Conservation (phyloP, 441 rosid genomes). For the Daphne laureola region DNA sequence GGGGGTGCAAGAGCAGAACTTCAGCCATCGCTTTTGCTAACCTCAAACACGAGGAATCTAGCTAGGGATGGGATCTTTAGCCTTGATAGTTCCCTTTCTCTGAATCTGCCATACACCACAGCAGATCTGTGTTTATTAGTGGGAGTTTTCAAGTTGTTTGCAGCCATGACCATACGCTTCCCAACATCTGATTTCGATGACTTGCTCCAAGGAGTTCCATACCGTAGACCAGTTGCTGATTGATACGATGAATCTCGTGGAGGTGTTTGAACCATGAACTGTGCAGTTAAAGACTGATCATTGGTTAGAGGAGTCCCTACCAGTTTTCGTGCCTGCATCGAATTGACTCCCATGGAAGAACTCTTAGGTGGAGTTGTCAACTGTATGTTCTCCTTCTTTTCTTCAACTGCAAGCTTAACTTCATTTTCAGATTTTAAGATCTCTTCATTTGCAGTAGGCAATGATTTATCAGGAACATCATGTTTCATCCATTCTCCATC, state of each 20-base stretch:
- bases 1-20: no score
- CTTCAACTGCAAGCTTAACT: slow-evolving; percentile 3
- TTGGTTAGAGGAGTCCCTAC: slow-evolving; percentile 10
- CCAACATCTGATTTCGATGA: slow-evolving; percentile 29
- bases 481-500: no score
- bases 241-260: slow-evolving; percentile 4
- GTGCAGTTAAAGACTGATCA: neutral
- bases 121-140: slow-evolving; percentile 21
- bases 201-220: slow-evolving; percentile 9
- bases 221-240: slow-evolving; percentile 3
- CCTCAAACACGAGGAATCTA: slow-evolving; percentile 41
- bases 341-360: slow-evolving; percentile 10
- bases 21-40: slow-evolving; percentile 39
- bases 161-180: slow-evolving; percentile 38
- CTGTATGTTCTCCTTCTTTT: neutral
- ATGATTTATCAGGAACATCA: slow-evolving; percentile 6
- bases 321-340: slow-evolving; percentile 8
- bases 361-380: slow-evolving; percentile 12
- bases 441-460: neutral
- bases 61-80: slow-evolving; percentile 16
- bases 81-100: slow-evolving; percentile 17
- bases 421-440: neutral
- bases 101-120: slow-evolving; percentile 27
- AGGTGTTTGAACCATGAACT: slow-evolving; percentile 12
- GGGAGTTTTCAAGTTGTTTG: slow-evolving; percentile 32